Evolutionary conservation across 2,329 filamentous ascomycete genomes (phyloP), one percentile per base, ranked within the genome.

Genomic region (Acrocalymma vagum): DNA sequence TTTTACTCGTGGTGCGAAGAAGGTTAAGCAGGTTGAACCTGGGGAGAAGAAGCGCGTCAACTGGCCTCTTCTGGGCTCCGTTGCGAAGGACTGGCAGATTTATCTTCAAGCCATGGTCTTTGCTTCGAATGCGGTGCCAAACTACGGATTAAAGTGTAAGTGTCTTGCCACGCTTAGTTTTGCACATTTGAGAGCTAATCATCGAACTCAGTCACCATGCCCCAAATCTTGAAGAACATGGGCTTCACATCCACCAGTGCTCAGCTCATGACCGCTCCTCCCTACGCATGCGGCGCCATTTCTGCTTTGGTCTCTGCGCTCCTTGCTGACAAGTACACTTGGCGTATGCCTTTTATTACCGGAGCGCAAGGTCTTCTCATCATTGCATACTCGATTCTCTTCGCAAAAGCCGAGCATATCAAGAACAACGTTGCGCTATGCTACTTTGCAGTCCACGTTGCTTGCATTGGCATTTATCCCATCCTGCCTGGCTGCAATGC

Each of bases 51-150:
- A 51, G 23, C 23, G 39, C 6, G 28, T 55, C 4, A 44, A 42
- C n/a, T 56, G 50, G 50, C 36, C 43, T 5, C 21, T 56, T 2
- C 24, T 58, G 8, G 48, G 67, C 6, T 65, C 68, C 6, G 75
- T 78, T 3, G 37, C 78, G 1, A 63, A 60, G 5, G 76, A 79
- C 52, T 78, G 74, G 69, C 77, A 80, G 55, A 73, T 79, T 6
- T 72, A 71, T 29, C 58, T 72, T 3, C 62, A 67, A 24, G 71
- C 73, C 15, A 59, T 78, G 13, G 67, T 68, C 34, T 75, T 70
- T 13, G 47, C 48, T 3, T 51, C 48, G 3, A 57, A 55, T 17
- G 47, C 55, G 2, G 55, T 59, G 9, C 53, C 53, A 5, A 59
- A 53, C 9, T 77, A 78, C 27, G 67, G 62, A 1, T 59, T 67